Percentiles rank a stretch among this genome's conserved stretches.
Evolutionary conservation across 1,284 basidiomycete species (phyloP).

Genomic region (Sparassis latifolia): DNA sequence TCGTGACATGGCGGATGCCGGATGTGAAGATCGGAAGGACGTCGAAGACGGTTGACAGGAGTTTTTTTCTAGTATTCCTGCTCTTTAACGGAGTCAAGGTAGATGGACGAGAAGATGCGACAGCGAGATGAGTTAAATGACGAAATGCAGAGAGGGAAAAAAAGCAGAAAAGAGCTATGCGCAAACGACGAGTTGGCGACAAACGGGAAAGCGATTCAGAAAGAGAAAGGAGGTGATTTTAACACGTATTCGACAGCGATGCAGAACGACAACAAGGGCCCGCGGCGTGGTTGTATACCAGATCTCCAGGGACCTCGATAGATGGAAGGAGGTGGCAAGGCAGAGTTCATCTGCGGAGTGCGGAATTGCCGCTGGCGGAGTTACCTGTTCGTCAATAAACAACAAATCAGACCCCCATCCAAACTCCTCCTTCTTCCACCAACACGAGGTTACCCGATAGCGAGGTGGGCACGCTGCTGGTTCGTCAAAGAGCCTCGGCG

Average conservation of each 20-base stretch:
- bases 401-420: background rate
- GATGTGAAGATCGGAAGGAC: conserved; percentile 20
- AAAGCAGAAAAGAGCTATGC: conserved; percentile 27
- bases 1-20: conserved; percentile 29
- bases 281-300: conserved; percentile 9
- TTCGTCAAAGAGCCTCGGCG: no score
- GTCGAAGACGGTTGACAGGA: background rate
- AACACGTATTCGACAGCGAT: conserved; percentile 26
- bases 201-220: conserved; percentile 31
- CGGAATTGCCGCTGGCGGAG: conserved; percentile 18
- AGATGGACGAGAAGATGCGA: conserved; percentile 20
- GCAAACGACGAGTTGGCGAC: conserved; percentile 31
- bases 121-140: conserved; percentile 19
- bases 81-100: conserved; percentile 13
- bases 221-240: conserved; percentile 22
- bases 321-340: conserved; percentile 13
- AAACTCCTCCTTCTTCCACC: background rate
- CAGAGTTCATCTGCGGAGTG: conserved; percentile 17
- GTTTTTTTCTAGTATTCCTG: conserved; percentile 14
- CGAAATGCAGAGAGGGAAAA: conserved; percentile 22
- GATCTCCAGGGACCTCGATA: conserved; percentile 10
- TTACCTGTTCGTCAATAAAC: conserved; percentile 9
- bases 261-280: conserved; percentile 19
- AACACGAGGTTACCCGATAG: conserved; percentile 11
- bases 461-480: no score